Evolutionary conservation across 2,329 filamentous ascomycete genomes (phyloP).

Genomic region (Arthrobotrys sinensis): DNA sequence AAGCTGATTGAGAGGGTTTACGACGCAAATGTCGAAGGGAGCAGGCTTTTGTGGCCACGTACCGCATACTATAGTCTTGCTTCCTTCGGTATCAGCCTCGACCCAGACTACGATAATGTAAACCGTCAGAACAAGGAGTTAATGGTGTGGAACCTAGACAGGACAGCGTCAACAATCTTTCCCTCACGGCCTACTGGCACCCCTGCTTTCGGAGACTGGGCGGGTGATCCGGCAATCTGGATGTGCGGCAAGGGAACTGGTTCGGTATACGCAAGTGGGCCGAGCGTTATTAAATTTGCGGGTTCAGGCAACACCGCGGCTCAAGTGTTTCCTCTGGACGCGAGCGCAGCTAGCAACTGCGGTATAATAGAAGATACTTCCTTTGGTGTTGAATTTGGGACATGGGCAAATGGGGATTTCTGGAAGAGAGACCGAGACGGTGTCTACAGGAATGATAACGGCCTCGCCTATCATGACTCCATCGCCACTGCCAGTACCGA

Average conservation of each 20-base stretch:
- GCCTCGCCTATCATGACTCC: background rate
- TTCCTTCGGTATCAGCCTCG: background rate
- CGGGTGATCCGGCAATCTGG: background rate
- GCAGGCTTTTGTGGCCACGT: background rate
- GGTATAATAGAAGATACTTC: background rate
- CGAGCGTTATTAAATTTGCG: background rate
- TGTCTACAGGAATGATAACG: background rate
- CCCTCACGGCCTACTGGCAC: too few relatives aligned
- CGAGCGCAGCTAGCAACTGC: background rate
- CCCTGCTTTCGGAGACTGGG: background rate
- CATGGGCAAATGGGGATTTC: background rate
- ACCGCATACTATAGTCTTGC: background rate
- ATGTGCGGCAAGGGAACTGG: background rate
- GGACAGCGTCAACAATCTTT: too few relatives aligned
- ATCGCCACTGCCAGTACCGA: background rate
- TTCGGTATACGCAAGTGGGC: background rate
- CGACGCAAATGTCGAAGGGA: background rate
- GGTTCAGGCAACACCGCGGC: background rate
- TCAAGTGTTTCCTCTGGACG: background rate
- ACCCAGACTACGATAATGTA: background rate
- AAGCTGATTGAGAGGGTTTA: background rate
- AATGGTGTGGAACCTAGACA: too few relatives aligned
- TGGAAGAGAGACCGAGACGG: constrained; percentile 11
- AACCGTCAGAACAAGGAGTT: background rate
- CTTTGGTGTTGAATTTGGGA: background rate